Evolutionary conservation across 495 filamentous ascomycete genomes (phyloP).

Genomic region (Penicillium crystallinum): DNA sequence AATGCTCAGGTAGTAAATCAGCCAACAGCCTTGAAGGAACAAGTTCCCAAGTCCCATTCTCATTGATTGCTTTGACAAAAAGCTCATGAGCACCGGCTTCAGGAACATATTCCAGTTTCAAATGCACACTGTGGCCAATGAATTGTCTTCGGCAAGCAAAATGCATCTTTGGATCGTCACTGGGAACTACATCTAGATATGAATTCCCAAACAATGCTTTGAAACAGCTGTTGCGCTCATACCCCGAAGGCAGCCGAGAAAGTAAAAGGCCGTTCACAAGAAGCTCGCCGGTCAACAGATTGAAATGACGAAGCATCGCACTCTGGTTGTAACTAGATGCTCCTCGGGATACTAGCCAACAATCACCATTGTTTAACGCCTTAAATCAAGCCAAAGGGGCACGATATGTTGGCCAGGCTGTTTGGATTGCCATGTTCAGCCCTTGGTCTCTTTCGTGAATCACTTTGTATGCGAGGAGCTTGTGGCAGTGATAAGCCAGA

Average conservation of each 20-base stretch:
- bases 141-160: not conserved
- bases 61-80: not conserved
- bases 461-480: slow-evolving; percentile 6
- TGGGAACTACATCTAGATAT: not conserved
- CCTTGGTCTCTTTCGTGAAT: not conserved
- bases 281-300: slow-evolving; percentile 51
- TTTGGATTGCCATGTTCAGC: not conserved
- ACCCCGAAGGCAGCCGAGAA: slow-evolving; percentile 39
- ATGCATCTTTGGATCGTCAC: not conserved
- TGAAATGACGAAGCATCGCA: slow-evolving; percentile 37
- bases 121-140: not conserved
- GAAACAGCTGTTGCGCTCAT: not conserved
- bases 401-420: not conserved
- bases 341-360: not conserved
- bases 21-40: not conserved
- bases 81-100: not conserved
- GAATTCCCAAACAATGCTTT: not conserved
- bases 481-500: slow-evolving; percentile 17
- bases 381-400: not conserved
- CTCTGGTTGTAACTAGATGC: not conserved
- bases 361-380: not conserved
- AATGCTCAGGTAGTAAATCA: not conserved
- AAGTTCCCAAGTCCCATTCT: not conserved
- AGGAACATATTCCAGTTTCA: not conserved
- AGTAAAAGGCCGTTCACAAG: slow-evolving; percentile 53